Evolutionary conservation across 164 flowering plant species (phyloP).

Genomic region (Berberis thunbergii): DNA sequence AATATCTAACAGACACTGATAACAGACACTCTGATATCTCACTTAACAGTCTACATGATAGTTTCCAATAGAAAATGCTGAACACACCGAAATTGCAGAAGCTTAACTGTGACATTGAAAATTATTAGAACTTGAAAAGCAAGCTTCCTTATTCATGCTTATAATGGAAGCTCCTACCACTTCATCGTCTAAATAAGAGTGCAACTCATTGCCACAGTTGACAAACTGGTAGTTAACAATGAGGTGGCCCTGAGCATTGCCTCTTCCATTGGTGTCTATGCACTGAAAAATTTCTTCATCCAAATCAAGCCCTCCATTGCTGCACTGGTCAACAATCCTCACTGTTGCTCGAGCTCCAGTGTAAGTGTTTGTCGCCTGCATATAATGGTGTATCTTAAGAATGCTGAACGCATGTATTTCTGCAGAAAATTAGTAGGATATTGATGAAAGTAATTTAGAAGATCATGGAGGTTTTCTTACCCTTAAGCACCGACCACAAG

Average conservation of each 20-base stretch:
- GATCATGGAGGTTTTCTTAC: conserved; percentile 11
- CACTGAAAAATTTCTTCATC: conserved; percentile 37
- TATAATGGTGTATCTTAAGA: neutral
- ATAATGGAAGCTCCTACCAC: too few species aligned
- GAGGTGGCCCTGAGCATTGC: conserved; percentile 27
- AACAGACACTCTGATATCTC: too few species aligned
- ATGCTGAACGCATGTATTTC: neutral
- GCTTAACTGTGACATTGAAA: neutral
- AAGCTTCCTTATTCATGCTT: neutral
- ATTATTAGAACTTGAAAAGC: neutral
- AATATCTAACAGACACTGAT: too few species aligned
- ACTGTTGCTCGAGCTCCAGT: conserved; percentile 44
- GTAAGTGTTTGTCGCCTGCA: conserved; percentile 52
- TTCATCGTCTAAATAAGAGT: too few species aligned
- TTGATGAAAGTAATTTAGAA: neutral
- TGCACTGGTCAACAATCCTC: conserved; percentile 75
- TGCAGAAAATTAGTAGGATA: neutral
- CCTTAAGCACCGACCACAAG: conserved; percentile 38
- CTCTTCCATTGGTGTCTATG: conserved; percentile 53
- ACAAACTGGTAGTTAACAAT: conserved; percentile 26
- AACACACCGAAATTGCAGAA: too few species aligned
- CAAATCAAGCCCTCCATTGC: conserved; percentile 76
- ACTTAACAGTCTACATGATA: conserved; percentile 1
- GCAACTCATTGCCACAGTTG: conserved; percentile 3
- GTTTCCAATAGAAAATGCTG: too few species aligned